Percentiles rank a stretch among this genome's conserved stretches.
phyloP scores from a whole-genome alignment of 2,329 filamentous ascomycete species.

The Aspergillus fumigatus region DNA sequence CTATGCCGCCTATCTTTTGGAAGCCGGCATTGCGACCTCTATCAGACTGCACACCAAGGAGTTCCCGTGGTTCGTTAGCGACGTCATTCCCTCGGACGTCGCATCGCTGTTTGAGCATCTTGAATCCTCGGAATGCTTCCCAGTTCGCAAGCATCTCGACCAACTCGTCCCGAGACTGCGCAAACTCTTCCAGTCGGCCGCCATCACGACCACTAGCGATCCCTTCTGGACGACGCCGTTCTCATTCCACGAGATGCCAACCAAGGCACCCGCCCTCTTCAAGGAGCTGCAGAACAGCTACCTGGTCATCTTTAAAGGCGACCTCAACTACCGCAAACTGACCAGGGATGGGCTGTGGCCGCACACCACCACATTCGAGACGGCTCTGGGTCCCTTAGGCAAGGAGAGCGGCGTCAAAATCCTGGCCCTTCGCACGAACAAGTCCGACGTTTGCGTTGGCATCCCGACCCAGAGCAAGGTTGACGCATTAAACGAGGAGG shows the following conservation, averaged over 20 bases:
- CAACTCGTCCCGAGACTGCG: conserved; percentile 7
- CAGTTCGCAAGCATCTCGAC: conserved; percentile 5
- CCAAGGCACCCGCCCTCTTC: conserved; percentile 10
- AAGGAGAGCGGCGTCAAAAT: no score
- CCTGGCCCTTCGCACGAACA: no score
- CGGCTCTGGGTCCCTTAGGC: conserved; percentile 18
- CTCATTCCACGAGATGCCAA: conserved; percentile 11
- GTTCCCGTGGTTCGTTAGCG: conserved; percentile 20
- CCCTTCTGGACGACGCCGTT: conserved; percentile 17
- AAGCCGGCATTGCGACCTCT: conserved; percentile 7
- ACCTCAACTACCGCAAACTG: conserved; percentile 23
- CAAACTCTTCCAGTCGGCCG: conserved; percentile 7
- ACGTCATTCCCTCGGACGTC: conserved; percentile 14
- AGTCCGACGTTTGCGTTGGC: conserved; percentile 5
- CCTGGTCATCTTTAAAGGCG: conserved; percentile 20
- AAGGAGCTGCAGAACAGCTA: conserved; percentile 15
- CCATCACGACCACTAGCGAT: conserved; percentile 9
- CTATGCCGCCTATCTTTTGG: conserved; percentile 15
- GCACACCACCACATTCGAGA: conserved; percentile 13
- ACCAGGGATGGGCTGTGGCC: conserved; percentile 19
- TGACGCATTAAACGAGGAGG: conserved; percentile 11
- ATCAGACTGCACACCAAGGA: conserved; percentile 17
- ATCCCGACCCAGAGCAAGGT: conserved; percentile 12
- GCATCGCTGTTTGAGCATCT: conserved; percentile 12
- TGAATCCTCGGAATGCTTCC: conserved; percentile 7